These are phyloP conservation scores for Scenedesmus sp. DNA, from an alignment of 163 green algal genomes.

Conservation along the genomic window DNA sequence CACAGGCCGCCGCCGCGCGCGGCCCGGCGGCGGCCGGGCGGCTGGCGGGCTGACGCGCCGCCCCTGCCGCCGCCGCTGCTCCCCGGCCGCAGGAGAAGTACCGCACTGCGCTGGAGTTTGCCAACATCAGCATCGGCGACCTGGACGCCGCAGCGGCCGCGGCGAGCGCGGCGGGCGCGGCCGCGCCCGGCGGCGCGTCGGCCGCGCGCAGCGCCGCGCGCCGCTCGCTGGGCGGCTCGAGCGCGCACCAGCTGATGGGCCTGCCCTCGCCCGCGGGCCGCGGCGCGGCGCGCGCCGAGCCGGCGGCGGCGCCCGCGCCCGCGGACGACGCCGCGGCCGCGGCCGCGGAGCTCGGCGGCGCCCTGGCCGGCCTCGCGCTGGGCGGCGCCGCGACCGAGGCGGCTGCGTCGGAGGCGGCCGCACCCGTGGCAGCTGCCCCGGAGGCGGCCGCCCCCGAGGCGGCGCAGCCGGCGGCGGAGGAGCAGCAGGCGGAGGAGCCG, in stretches of 20 bases:
- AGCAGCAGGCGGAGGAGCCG: neutral
- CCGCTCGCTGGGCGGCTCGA: conserved; percentile 18
- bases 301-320: too few relatives aligned
- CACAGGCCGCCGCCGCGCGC: too few relatives aligned
- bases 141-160: conserved; percentile 25
- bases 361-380: too few relatives aligned
- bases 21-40: too few relatives aligned
- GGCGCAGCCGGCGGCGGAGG: too few relatives aligned
- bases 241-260: conserved; percentile 4
- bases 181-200: neutral
- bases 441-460: neutral
- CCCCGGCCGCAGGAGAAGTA: conserved; percentile 23
- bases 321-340: too few relatives aligned
- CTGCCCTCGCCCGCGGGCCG: too few relatives aligned
- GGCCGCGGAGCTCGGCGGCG: too few relatives aligned
- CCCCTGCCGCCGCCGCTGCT: too few relatives aligned
- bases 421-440: neutral
- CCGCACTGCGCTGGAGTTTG: conserved; percentile 34
- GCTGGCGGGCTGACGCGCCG: too few relatives aligned
- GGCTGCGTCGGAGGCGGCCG: neutral
- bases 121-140: conserved; percentile 28
- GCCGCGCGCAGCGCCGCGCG: conserved; percentile 6
- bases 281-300: too few relatives aligned
- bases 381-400: too few relatives aligned
- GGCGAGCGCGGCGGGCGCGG: conserved; percentile 18